Conservation (phyloP, 768 basidiomycete species). For the Suillus americanus region DNA sequence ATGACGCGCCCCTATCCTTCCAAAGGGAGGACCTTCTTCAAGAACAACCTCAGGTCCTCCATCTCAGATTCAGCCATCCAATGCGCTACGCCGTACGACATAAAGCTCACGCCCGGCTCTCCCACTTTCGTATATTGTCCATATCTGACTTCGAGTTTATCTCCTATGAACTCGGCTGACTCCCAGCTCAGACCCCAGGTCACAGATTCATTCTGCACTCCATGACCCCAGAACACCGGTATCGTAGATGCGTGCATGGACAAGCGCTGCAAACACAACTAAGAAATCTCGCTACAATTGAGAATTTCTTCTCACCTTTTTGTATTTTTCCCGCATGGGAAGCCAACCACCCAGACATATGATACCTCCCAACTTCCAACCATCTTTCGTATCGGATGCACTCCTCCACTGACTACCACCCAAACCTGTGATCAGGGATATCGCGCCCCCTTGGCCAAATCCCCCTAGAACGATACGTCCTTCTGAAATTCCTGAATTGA, state of each 20-base stretch:
- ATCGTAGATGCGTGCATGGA: conserved; percentile 55
- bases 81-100: conserved; percentile 68
- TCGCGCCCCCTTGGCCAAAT: conserved; percentile 79
- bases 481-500: conserved; percentile 65
- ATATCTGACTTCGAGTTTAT: conserved; percentile 43
- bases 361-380: conserved; percentile 65
- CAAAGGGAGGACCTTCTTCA: conserved; percentile 54
- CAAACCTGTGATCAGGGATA: conserved; percentile 69
- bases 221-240: conserved; percentile 86
- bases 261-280: conserved; percentile 45
- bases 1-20: background rate
- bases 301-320: conserved; percentile 43
- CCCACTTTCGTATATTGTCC: conserved; percentile 5
- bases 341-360: conserved; percentile 74
- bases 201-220: conserved; percentile 69
- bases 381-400: conserved; percentile 21
- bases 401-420: conserved; percentile 34
- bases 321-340: conserved; percentile 61
- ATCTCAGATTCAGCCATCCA: conserved; percentile 61
- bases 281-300: background rate
- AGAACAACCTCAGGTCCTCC: conserved; percentile 62
- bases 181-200: conserved; percentile 46
- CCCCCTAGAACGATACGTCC: conserved; percentile 77
- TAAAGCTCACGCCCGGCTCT: conserved; percentile 54
- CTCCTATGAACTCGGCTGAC: conserved; percentile 56